Evolutionary conservation across 2,329 filamentous ascomycete species (phyloP), one percentile per base, ranked within the genome.

Genomic region (Diaporthe humulicola): DNA sequence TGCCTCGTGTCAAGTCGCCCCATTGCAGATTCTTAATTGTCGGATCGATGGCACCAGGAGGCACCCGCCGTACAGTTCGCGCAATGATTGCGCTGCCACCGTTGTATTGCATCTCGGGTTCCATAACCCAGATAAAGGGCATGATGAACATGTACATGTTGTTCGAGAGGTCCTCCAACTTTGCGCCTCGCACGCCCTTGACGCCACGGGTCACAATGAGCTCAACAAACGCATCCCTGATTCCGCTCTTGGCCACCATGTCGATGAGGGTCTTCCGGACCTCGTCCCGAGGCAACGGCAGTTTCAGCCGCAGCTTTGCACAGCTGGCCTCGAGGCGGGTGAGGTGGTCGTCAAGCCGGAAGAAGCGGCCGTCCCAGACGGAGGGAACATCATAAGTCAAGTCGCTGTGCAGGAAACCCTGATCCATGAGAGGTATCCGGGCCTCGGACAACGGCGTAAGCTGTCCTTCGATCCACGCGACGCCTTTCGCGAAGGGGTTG

Each of bases 21-120:
- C 87, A 89, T 73, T 89, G 85, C 22, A 87, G 79, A 76, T 88
- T 88, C 82, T 89, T 89, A 40, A 89, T 81, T 0, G 87, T 88
- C 0, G 87, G 88, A 76, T 89, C 88, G 4, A 89, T 85, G 0
- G 84, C 80, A 0, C 86, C 87, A 0, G 86, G 86, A 0, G 87
- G 86, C 0, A 82, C 81, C 1, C 87, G 80, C 2, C 85, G 82
- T 0, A 88, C 86, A 0, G 86, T 87, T 17, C 86, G 80, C 0
- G 87, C 84, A 33, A 89, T 77, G 15, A 89, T 80, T 0, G 87
- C 86, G 4, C 74, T 82, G 5, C 84, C 86, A 0, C 86, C 87
- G 0, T 30, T 73, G 22, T 71, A 75, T 75, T 89, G 88, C 15
- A 84, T 76, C 3, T 84, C 78, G 0, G 87, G 88, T 1, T 84